Conservation (phyloP, 257 asterid species). For the Solanum lycopersicoides region DNA sequence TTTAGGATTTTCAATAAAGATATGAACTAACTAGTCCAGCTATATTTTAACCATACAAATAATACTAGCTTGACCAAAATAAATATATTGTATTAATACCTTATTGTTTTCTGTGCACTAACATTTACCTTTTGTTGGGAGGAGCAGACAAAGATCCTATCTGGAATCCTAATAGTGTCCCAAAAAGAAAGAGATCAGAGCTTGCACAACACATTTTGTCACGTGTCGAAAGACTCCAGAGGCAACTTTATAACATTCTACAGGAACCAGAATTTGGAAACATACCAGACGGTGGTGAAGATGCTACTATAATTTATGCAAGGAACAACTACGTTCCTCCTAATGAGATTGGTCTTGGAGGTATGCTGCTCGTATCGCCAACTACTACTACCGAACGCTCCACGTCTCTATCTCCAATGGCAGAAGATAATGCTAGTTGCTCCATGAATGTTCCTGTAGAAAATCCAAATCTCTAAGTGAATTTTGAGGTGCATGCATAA, state of each 20-base stretch:
- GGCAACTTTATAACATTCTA: constrained; percentile 4
- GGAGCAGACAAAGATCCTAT: not conserved
- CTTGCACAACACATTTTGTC: constrained; percentile 16
- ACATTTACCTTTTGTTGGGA: not conserved
- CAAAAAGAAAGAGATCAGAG: constrained; percentile 28
- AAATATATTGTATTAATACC: not conserved
- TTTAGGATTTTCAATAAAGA: not conserved
- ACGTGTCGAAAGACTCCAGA: constrained; percentile 17
- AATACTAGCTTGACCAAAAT: not conserved
- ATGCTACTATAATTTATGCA: constrained; percentile 13
- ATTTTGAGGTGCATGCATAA: not conserved
- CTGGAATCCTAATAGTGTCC: constrained; percentile 11
- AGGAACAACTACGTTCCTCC: constrained; percentile 12
- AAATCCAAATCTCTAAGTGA: not conserved
- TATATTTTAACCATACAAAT: not conserved
- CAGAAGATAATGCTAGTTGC: not conserved
- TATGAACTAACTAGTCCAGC: not conserved
- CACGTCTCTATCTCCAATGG: not conserved
- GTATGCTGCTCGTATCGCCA: constrained; percentile 6
- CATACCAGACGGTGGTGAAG: not conserved
- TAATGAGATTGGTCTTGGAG: constrained; percentile 50
- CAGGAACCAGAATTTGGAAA: not conserved
- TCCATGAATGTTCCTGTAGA: not conserved
- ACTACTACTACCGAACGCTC: not conserved
- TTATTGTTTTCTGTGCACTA: not conserved